Percentiles rank a stretch among this genome's conserved stretches.
Evolutionary conservation across 331 rosid species (phyloP).

Genomic region (Quercus tomentella): DNA sequence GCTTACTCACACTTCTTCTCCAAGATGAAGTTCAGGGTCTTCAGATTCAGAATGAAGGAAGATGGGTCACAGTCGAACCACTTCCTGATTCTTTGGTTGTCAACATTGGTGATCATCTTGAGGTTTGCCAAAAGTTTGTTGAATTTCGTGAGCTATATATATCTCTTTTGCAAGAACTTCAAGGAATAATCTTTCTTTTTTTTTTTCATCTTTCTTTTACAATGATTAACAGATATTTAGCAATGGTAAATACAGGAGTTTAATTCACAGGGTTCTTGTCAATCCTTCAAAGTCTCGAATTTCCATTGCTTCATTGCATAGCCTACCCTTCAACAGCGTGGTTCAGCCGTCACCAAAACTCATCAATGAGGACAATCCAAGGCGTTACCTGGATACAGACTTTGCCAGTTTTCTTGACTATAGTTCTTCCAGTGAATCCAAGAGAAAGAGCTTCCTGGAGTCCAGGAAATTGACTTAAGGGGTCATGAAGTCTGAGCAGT

Average conservation of each 20-base stretch:
- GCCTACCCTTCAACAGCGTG: slow-evolving; percentile 35
- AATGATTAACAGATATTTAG: slow-evolving; percentile 48
- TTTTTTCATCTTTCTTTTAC: background rate
- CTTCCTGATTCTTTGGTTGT: slow-evolving; percentile 42
- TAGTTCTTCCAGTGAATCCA: slow-evolving; percentile 41
- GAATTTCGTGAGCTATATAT: no score
- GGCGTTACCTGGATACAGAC: slow-evolving; percentile 55
- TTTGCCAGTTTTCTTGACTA: slow-evolving; percentile 50
- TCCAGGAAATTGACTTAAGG: slow-evolving; percentile 42
- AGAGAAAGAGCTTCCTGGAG: slow-evolving; percentile 55
- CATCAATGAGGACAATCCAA: slow-evolving; percentile 48
- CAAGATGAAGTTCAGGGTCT: slow-evolving; percentile 60
- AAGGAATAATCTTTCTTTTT: no score
- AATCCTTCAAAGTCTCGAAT: slow-evolving; percentile 39
- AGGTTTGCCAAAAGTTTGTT: slow-evolving; percentile 26
- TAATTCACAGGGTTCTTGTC: slow-evolving; percentile 62
- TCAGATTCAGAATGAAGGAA: slow-evolving; percentile 48
- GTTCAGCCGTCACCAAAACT: slow-evolving; percentile 62
- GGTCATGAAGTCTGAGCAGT: background rate
- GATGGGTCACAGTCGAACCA: slow-evolving; percentile 52
- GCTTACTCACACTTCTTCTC: slow-evolving; percentile 50
- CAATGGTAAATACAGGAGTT: slow-evolving; percentile 70
- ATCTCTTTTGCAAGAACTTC: no score
- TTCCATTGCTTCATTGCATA: slow-evolving; percentile 68
- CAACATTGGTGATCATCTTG: slow-evolving; percentile 63